phyloP scores from a whole-genome alignment of 2,329 filamentous ascomycete genomes.

The Karstenula rhodostoma region DNA sequence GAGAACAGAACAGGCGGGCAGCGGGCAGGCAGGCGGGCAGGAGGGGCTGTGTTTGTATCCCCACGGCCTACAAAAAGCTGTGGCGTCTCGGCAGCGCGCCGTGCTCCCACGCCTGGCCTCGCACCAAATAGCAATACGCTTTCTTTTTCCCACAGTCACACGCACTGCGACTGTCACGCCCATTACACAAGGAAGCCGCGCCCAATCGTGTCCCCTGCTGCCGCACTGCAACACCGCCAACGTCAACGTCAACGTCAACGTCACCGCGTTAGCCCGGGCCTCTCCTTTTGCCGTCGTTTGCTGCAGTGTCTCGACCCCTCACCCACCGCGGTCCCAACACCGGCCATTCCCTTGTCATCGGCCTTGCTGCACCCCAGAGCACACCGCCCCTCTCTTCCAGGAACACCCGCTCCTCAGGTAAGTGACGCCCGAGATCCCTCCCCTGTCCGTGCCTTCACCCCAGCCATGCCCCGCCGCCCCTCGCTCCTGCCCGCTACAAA shows the following conservation, averaged over 20 bases:
- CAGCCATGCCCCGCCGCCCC: slow-evolving; percentile 10
- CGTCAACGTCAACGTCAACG: no score
- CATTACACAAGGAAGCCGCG: slow-evolving; percentile 14
- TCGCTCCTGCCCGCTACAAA: slow-evolving; percentile 33
- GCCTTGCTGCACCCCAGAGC: slow-evolving; percentile 19
- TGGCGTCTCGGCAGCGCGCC: slow-evolving; percentile 12
- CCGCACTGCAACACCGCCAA: slow-evolving; percentile 21
- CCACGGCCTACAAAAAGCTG: slow-evolving; percentile 15
- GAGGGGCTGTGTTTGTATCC: slow-evolving; percentile 14
- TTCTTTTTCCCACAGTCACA: slow-evolving; percentile 28
- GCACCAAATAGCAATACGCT: slow-evolving; percentile 3
- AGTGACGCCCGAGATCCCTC: slow-evolving; percentile 18
- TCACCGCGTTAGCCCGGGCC: slow-evolving; percentile 41
- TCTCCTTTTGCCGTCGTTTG: slow-evolving; percentile 7
- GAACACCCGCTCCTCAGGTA: slow-evolving; percentile 8
- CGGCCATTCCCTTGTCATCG: slow-evolving; percentile 25
- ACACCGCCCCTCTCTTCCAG: slow-evolving; percentile 31
- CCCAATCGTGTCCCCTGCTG: slow-evolving; percentile 32
- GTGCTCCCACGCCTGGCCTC: slow-evolving; percentile 6
- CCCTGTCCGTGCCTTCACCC: slow-evolving; percentile 5
- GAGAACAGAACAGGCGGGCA: no score
- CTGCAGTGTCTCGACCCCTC: no score
- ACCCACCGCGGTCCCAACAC: slow-evolving; percentile 35
- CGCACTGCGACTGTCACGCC: slow-evolving; percentile 6
- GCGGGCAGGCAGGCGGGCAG: no score